Evolutionary conservation across 2,329 filamentous ascomycete species (phyloP), one percentile per base, ranked within the genome.

Genomic region (Neopestalotiopsis sp.): DNA sequence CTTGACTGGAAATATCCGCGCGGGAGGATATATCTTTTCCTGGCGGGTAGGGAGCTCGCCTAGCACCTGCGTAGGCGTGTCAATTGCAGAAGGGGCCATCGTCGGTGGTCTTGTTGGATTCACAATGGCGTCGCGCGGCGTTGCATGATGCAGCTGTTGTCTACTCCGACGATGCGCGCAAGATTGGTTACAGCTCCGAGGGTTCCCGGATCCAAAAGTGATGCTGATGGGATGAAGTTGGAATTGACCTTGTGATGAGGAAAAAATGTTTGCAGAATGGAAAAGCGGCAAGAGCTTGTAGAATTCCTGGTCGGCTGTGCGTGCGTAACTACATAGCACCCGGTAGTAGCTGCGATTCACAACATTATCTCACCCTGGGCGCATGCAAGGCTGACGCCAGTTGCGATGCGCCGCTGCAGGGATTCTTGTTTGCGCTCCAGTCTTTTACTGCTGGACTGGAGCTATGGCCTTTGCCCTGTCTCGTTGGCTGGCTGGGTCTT

Each of bases 1-100:
- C 75, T 87, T 88, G 69, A 90, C 86, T n/a, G 85, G 83, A 72
- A 89, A 89, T 66, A 91, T 84, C 57, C 84, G 85, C 70, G 88
- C 82, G 45, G 88, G 82, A 67, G 88, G 84, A 71, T 85, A 87
- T 69, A 77, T 82, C 77, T 80, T 83, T 77, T 81, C 81, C 74
- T 79, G 73, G 81, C 81, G 78, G 73, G 76, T 77, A 70, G 77
- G 81, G 80, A 76, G 78, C 77, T 77, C 78, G 74, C 68, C 76
- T 78, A 76, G 71, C 74, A 74, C 76, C 70, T 78, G 75, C 71
- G 76, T 77, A 65, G 81, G 80, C 70, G 81, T 81, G 72, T 85
- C 86, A 73, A 85, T 80, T 42, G 85, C 88, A 66, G 87, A 86
- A 69, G 87, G 87, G 72, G 86, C 83, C 86, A 89, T 89, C 20